Conservation (phyloP, 1,139 yeast genomes). For the Yamadazyma dushanensis region DNA sequence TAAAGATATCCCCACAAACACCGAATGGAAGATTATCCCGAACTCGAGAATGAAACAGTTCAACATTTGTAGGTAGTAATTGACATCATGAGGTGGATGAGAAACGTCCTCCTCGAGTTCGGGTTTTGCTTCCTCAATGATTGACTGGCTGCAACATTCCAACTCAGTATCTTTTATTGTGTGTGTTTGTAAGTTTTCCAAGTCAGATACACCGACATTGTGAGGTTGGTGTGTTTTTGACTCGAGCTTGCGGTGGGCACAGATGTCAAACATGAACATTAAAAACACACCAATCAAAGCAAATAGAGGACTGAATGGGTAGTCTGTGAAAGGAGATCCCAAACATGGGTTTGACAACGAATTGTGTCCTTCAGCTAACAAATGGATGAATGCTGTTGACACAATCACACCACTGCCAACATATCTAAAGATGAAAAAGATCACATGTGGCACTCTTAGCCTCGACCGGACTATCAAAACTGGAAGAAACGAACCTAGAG, state of each 20-base stretch:
- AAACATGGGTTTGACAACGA: conserved; percentile 29
- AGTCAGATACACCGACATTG: conserved; percentile 1
- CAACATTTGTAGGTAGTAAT: conserved; percentile 19
- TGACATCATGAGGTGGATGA: conserved; percentile 13
- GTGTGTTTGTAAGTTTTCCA: not conserved
- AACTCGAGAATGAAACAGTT: conserved; percentile 35
- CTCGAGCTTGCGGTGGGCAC: conserved; percentile 26
- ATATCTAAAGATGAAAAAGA: conserved; percentile 28
- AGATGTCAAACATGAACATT: conserved; percentile 31
- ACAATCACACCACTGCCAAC: conserved; percentile 38
- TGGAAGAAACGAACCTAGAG: conserved; percentile 34
- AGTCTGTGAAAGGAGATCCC: conserved; percentile 28
- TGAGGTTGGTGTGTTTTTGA: conserved; percentile 7
- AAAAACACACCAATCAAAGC: conserved; percentile 32
- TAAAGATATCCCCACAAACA: conserved; percentile 40
- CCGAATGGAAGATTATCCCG: conserved; percentile 42
- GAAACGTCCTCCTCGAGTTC: not conserved
- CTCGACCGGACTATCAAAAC: conserved; percentile 22
- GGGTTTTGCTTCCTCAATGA: no score
- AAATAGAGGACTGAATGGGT: conserved; percentile 37
- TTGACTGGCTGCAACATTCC: no score
- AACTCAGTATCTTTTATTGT: no score
- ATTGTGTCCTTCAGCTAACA: conserved; percentile 29
- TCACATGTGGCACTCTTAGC: conserved; percentile 25
- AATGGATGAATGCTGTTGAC: conserved; percentile 36